phyloP scores from a whole-genome alignment of 2,329 filamentous ascomycete species.

The Kalmusia sp. region DNA sequence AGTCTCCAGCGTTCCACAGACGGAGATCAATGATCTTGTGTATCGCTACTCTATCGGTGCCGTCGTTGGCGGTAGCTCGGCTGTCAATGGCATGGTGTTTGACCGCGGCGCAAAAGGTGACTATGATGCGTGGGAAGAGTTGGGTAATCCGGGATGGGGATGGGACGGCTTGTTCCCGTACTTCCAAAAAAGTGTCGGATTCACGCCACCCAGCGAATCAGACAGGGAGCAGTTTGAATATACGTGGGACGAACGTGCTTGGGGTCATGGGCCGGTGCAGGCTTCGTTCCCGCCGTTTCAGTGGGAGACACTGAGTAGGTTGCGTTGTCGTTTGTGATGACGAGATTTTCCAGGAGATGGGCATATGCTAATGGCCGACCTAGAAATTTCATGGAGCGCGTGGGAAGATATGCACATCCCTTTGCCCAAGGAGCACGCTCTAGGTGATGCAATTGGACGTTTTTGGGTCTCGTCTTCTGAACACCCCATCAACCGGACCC shows the following conservation, averaged over 20 bases:
- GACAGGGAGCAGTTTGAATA: conserved; percentile 13
- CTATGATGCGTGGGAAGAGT: conserved; percentile 59
- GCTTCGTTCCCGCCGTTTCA: conserved; percentile 18
- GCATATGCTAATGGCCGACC: background rate
- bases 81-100: conserved; percentile 44
- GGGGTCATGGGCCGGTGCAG: conserved; percentile 14
- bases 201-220: conserved; percentile 9
- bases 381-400: conserved; percentile 16
- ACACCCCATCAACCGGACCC: conserved; percentile 33
- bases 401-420: conserved; percentile 25
- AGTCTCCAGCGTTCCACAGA: conserved; percentile 7
- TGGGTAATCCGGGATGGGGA: conserved; percentile 65
- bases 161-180: conserved; percentile 55
- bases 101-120: conserved; percentile 37
- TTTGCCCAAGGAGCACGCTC: conserved; percentile 32
- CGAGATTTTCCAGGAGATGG: background rate
- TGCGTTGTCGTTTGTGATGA: background rate
- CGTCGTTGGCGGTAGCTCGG: conserved; percentile 40
- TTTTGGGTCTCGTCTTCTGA: conserved; percentile 39
- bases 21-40: conserved; percentile 1
- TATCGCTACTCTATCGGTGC: conserved; percentile 23
- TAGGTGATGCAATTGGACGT: conserved; percentile 34
- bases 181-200: conserved; percentile 32
- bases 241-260: conserved; percentile 12
- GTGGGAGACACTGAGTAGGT: conserved; percentile 14